Evolutionary conservation across 305 asterid species (phyloP).

Genomic region (Fraxinus latifolia): DNA sequence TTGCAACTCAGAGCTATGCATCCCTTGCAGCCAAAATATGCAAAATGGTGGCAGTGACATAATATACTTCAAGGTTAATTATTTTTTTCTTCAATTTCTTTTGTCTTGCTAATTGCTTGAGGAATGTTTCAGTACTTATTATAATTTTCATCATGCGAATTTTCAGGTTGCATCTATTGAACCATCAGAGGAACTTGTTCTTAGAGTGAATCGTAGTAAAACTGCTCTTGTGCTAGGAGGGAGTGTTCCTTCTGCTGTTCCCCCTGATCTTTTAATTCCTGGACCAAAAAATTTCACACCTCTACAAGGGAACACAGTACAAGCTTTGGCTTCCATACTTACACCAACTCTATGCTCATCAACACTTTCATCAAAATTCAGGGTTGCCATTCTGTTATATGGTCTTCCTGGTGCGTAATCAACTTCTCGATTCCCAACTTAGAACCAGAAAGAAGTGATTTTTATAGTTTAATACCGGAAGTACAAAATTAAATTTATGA

Average conservation of each 20-base stretch:
- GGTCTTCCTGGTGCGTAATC: constrained; percentile 68
- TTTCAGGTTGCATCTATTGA: constrained; percentile 84
- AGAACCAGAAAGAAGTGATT: background rate
- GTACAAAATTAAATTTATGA: constrained; percentile 2
- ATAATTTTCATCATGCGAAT: constrained; percentile 22
- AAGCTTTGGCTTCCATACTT: constrained; percentile 67
- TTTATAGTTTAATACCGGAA: background rate
- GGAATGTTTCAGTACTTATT: constrained; percentile 14
- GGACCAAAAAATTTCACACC: constrained; percentile 43
- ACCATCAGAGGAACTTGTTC: constrained; percentile 69
- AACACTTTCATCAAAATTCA: constrained; percentile 69
- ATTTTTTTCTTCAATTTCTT: constrained; percentile 8
- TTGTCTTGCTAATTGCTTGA: constrained; percentile 17
- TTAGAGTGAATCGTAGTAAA: constrained; percentile 67
- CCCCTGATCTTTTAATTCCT: constrained; percentile 62
- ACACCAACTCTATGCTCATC: constrained; percentile 85
- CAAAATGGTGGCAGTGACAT: constrained; percentile 42
- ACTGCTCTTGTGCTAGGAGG: constrained; percentile 96
- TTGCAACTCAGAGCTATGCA: constrained; percentile 78
- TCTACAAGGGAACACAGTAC: constrained; percentile 60
- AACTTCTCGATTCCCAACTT: constrained; percentile 16
- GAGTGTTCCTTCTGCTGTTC: constrained; percentile 69
- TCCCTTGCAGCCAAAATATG: constrained; percentile 63
- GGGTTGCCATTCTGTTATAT: constrained; percentile 74
- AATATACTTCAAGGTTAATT: constrained; percentile 73